Base-by-base conservation (phyloP, 768 basidiomycete species). In the Tephrocybe sp. region DNA sequence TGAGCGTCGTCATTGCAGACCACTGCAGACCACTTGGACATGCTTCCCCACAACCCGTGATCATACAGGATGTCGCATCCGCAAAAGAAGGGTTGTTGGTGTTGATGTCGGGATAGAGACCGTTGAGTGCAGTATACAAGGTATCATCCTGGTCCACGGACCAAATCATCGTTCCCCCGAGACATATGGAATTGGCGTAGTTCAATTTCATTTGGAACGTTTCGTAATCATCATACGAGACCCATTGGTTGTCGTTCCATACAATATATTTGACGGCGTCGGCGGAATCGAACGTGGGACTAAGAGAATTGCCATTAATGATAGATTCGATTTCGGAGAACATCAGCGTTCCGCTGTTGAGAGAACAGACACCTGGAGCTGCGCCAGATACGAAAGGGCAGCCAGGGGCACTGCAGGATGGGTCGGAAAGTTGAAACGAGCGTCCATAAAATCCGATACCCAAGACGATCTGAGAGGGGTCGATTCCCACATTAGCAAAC, bases 361-460 rank as follows among this genome's bases (percentile, higher is more conserved):
- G n/a, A n/a, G n/a, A n/a, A 41, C 58, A 58, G n/a, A 34, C 30
- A 18, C 54, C 54, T 9, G 50, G 47, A 30, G 30, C 24, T 3
- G 36, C 56, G 30, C 57, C 57, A n/a, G 44, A 36, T 5, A 44
- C 28, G 31, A 60, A 60, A 11, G 36, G 15, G 32, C 59, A 60
- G 9, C 54, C 59, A 19, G 46, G 35, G 18, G 36, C 25, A n/a
- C n/a, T n/a, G n/a, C n/a, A n/a, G n/a, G n/a, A n/a, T n/a, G 51
- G 51, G 36, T 58, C 49, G 19, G 54, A 32, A 21, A 60, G 58
- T 15, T 49, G 51, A 19, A 57, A 59, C 3, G 49, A 54, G 26
- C 53, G 49, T 35, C 60, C 60, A 28, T 55, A 55, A 46, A 60
- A 61, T 15, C 60, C 59, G 26, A 61, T 30, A 16, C 60, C 60